Conservation (phyloP, 345 rosid species). For the Acer campestre region DNA sequence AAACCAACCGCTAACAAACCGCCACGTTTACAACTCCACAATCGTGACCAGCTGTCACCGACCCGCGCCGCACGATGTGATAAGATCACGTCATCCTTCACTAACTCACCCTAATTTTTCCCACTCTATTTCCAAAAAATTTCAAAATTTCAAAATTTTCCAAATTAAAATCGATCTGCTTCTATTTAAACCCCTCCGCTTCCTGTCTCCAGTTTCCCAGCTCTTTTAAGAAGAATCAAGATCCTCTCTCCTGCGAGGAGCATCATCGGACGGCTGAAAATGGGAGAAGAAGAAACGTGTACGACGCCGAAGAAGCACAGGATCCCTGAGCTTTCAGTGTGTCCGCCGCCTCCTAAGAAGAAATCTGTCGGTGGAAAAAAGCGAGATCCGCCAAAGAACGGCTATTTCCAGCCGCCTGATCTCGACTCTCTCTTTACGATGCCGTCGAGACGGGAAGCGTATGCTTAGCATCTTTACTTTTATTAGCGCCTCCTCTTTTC, state of each 20-base stretch:
- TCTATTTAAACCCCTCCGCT: conserved; percentile 4
- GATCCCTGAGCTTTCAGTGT: conserved; percentile 45
- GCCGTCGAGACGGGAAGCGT: conserved; percentile 40
- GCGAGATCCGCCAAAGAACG: conserved; percentile 59
- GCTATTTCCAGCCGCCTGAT: conserved; percentile 75
- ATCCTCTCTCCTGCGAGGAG: neutral
- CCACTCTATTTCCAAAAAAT: conserved; percentile 11
- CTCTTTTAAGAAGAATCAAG: neutral
- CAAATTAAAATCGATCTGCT: conserved; percentile 6
- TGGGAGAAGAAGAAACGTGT: conserved; percentile 57
- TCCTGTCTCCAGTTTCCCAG: conserved; percentile 1
- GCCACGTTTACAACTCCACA: conserved; percentile 26
- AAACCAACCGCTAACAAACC: neutral
- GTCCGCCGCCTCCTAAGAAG: conserved; percentile 77
- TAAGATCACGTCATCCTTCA: neutral
- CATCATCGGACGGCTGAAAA: conserved; percentile 8
- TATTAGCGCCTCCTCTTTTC: too few species aligned
- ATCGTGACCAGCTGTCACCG: conserved; percentile 32
- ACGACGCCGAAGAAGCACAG: conserved; percentile 57
- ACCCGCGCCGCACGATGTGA: conserved; percentile 20
- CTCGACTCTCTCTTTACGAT: conserved; percentile 55
- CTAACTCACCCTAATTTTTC: neutral
- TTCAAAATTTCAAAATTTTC: conserved; percentile 7
- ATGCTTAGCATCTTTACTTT: conserved; percentile 21
- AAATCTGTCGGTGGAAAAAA: conserved; percentile 30